Evolutionary conservation across 2,329 filamentous ascomycete species (phyloP).

Genomic region (Epichloe scottii): DNA sequence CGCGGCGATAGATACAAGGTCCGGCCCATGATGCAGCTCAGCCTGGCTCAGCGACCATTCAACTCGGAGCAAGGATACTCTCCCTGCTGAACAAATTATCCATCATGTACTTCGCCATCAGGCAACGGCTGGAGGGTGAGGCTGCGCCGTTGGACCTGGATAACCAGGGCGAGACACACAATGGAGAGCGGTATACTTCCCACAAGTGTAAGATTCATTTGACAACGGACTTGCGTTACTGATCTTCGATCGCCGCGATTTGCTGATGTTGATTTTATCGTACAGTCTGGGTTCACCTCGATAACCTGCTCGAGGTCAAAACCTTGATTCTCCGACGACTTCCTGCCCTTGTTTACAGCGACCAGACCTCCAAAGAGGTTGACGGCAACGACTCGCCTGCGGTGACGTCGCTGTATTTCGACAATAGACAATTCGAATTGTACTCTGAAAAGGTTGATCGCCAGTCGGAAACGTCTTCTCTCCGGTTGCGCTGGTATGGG

Average conservation of each 20-base stretch:
- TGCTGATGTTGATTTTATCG: conserved; percentile 10
- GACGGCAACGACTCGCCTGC: conserved; percentile 76
- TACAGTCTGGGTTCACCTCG: conserved; percentile 82
- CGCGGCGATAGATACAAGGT: conserved; percentile 78
- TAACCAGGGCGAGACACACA: conserved; percentile 42
- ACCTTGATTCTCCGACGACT: conserved; percentile 85
- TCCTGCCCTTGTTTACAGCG: conserved; percentile 86
- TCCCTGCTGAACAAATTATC: conserved; percentile 84
- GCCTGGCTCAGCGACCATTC: conserved; percentile 78
- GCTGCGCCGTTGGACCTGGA: conserved; percentile 32
- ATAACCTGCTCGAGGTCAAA: conserved; percentile 95
- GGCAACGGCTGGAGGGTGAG: conserved; percentile 63
- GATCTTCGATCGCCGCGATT: conserved; percentile 12
- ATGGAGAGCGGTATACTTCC: conserved; percentile 65
- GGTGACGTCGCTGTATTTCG: conserved; percentile 93
- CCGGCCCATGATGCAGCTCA: conserved; percentile 81
- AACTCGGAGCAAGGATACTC: conserved; percentile 86
- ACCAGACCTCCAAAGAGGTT: conserved; percentile 69
- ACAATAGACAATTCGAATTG: conserved; percentile 72
- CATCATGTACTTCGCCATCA: conserved; percentile 89
- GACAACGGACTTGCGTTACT: too few relatives aligned
- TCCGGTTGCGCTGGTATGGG: conserved; percentile 86
- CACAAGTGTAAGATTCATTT: conserved; percentile 57
- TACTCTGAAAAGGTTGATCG: conserved; percentile 78
- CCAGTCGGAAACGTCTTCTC: conserved; percentile 61